Conservation (phyloP, 2,329 filamentous ascomycete genomes). For the Aureobasidium mangrovei region DNA sequence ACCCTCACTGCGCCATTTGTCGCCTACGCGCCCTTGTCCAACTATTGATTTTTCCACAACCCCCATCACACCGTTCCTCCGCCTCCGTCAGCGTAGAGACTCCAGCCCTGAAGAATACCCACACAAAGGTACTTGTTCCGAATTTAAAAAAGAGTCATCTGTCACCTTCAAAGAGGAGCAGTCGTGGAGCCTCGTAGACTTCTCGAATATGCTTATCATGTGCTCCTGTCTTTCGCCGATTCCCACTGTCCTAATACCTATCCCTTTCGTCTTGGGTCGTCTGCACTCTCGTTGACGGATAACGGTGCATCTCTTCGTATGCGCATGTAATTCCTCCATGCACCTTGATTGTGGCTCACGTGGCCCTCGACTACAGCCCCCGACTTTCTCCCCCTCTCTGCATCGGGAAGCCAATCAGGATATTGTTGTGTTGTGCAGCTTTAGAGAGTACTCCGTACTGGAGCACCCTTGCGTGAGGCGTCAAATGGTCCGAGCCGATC, state of each 20-base stretch:
- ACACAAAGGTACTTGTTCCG: no score
- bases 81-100: no score
- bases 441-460: not conserved
- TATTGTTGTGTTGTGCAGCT: not conserved
- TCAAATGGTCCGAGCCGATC: not conserved
- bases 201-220: not conserved
- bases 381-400: not conserved
- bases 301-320: not conserved
- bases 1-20: no score
- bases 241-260: not conserved
- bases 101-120: no score
- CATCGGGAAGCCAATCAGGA: not conserved
- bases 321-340: not conserved
- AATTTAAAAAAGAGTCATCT: no score
- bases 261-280: not conserved
- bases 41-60: no score
- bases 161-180: no score
- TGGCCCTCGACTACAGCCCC: not conserved
- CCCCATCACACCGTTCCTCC: no score
- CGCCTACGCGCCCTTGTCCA: no score
- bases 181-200: not conserved
- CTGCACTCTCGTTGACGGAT: not conserved
- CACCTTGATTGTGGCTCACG: not conserved
- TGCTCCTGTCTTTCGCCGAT: no score
- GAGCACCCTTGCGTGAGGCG: constrained; percentile 1